Evolutionary conservation across 2,329 filamentous ascomycete species (phyloP).

Genomic region (Fusarium subtropicale): DNA sequence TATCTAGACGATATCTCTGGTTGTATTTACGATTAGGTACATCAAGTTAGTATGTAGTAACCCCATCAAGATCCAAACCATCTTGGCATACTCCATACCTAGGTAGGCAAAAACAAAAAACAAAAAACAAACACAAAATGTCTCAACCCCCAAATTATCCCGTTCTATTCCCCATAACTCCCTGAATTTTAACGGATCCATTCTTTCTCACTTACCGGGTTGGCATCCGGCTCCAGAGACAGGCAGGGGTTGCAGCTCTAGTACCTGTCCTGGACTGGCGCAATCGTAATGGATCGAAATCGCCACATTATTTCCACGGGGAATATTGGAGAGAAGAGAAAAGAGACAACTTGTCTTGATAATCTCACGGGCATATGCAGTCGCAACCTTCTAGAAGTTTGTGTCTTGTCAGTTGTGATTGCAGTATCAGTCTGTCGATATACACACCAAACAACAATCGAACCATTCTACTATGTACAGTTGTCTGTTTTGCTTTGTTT

Average conservation of each 20-base stretch:
- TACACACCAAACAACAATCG: background rate
- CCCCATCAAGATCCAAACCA: background rate
- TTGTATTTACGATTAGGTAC: too few relatives aligned
- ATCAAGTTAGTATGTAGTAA: too few relatives aligned
- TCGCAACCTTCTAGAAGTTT: slow-evolving; percentile 22
- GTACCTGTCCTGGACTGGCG: background rate
- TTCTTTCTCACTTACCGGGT: background rate
- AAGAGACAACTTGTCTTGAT: slow-evolving; percentile 32
- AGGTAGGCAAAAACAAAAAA: too few relatives aligned
- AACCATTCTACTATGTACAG: background rate
- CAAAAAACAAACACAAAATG: background rate
- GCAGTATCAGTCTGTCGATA: background rate
- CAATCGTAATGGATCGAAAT: background rate
- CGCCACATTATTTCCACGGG: background rate
- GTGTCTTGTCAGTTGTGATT: background rate
- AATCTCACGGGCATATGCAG: background rate
- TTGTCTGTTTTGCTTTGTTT: background rate
- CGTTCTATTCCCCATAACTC: background rate
- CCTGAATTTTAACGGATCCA: background rate
- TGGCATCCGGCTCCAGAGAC: background rate
- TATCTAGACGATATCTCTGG: too few relatives aligned
- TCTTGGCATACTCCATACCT: background rate
- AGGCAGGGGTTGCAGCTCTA: background rate
- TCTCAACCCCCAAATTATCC: background rate
- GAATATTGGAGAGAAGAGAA: slow-evolving; percentile 25